Conservation (phyloP, 805 yeast species). For the Schwanniomyces sp. region DNA sequence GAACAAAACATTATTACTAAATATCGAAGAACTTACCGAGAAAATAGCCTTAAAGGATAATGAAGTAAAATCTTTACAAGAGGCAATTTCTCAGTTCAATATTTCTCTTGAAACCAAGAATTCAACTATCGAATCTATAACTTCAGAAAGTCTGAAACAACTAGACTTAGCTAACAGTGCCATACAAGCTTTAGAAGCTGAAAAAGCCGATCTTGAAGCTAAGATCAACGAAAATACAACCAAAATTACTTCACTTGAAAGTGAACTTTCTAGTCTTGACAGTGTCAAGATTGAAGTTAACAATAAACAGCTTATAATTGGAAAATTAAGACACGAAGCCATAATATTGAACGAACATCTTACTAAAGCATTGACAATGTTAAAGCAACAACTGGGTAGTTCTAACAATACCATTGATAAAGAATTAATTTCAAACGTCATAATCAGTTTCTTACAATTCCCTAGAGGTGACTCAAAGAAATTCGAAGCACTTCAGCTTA, state of each 20-base stretch:
- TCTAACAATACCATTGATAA: constrained; percentile 75
- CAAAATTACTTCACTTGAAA: constrained; percentile 15
- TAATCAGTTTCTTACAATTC: constrained; percentile 79
- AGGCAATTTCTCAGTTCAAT: constrained; percentile 8
- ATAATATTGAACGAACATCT: constrained; percentile 91
- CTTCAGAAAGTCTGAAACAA: constrained; percentile 1
- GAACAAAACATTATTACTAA: constrained; percentile 39
- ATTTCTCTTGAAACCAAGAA: constrained; percentile 7
- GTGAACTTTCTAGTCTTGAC: constrained; percentile 38
- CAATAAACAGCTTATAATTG: constrained; percentile 71
- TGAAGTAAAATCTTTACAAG: constrained; percentile 13
- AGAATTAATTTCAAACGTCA: constrained; percentile 82
- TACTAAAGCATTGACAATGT: constrained; percentile 85
- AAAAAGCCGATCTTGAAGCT: constrained; percentile 6
- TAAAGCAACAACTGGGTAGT: constrained; percentile 68
- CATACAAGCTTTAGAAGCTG: constrained; percentile 5
- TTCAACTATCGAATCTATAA: constrained; percentile 1
- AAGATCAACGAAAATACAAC: constrained; percentile 6
- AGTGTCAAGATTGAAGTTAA: constrained; percentile 54
- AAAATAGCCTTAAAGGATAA: constrained; percentile 24
- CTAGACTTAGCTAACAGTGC: constrained; percentile 6
- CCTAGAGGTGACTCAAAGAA: constrained; percentile 95
- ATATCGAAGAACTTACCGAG: constrained; percentile 46
- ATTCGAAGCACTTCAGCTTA: constrained; percentile 84
- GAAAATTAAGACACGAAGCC: constrained; percentile 92